Evolutionary conservation across 306 rosid genomes (phyloP), one percentile per base, ranked within the genome.

Genomic region (Luffa acutangula): DNA sequence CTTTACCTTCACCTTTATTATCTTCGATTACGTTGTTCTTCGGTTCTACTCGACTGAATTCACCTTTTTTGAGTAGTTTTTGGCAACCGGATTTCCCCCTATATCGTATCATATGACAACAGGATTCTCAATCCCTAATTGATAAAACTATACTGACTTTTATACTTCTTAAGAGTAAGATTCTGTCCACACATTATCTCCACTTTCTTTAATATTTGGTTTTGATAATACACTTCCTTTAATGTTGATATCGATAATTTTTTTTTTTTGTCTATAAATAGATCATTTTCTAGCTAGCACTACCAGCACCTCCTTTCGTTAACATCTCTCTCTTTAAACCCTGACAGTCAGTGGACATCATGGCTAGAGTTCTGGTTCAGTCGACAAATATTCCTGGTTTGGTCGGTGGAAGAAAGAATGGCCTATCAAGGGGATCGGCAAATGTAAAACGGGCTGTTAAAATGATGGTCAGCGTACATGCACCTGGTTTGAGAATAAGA

Each of bases 341-440:
- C 43, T 48, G 39, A 12, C 77, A 72, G 77, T 20, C 33, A 0
- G 76, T 70, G 76, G 37, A 51, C 21, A 15, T 88, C 88, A 94
- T 94, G 98, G 91, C 93, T 69, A 85, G 88, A 89, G 89, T 87
- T 86, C 87, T 95, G 84, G 92, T 93, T 80, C 98, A 95, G 87
- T 87, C 98, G 14, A 66, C 91, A 75, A 87, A 86, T 88, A 77
- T 89, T 78, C 98, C 98, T 37, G 86, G 88, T 36, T 45, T 89
- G 75, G 87, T 87, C 64, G 79, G 83, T 25, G 88, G 85, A 84
- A 79, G 84, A 59, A 88, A 87, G 85, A 77, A 84, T 52, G 83
- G 88, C 83, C 89, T 81, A 25, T 77, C 88, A 18, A 90, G 85
- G 81, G 91, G 91, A 56, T 88, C 92, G 8, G 97, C 87, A 80